A percentile compares a stretch with the other conserved stretches of the same genome.
phyloP scores from a whole-genome alignment of 108 stramenopile species.

The Skeletonema menzelii region DNA sequence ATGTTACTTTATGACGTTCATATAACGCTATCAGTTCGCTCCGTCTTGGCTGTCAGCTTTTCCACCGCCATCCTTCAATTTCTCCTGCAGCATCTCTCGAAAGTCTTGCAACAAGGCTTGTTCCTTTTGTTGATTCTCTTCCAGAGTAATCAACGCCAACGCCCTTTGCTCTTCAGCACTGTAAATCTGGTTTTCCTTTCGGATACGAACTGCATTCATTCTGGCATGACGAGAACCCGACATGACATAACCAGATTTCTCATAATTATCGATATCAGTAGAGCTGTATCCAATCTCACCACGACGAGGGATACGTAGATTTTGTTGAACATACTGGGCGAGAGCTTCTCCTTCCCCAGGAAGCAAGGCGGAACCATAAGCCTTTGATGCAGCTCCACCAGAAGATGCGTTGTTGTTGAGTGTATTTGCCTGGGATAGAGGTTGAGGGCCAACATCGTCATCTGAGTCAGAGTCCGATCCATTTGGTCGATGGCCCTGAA shows the following conservation, averaged over 20 bases:
- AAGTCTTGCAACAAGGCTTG: slow-evolving; percentile 93
- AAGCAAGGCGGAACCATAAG: slow-evolving; percentile 89
- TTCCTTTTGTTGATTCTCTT: slow-evolving; percentile 98
- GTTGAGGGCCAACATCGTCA: slow-evolving; percentile 68
- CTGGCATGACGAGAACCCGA: slow-evolving; percentile 93
- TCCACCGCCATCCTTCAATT: slow-evolving; percentile 46
- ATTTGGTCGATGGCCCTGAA: slow-evolving; percentile 59
- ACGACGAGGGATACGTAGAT: slow-evolving; percentile 96
- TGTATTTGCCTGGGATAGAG: slow-evolving; percentile 49
- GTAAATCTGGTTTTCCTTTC: slow-evolving; percentile 99
- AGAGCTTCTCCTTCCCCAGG: slow-evolving; percentile 95
- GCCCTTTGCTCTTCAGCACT: slow-evolving; percentile 97
- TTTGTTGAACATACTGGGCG: slow-evolving; percentile 96
- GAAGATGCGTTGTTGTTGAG: slow-evolving; percentile 48
- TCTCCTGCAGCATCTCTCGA: slow-evolving; percentile 80
- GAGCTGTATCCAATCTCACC: slow-evolving; percentile 96
- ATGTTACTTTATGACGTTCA: neutral
- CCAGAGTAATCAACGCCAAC: slow-evolving; percentile 94
- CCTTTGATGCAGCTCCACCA: slow-evolving; percentile 41
- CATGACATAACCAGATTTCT: slow-evolving; percentile 96
- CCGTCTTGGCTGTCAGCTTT: slow-evolving; percentile 7
- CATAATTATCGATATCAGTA: slow-evolving; percentile 93
- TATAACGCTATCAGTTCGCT: neutral
- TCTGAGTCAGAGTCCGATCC: slow-evolving; percentile 55
- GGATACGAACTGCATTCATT: slow-evolving; percentile 98